Conservation (phyloP, 2,329 filamentous ascomycete species). For the Pseudogymnoascus sp. region DNA sequence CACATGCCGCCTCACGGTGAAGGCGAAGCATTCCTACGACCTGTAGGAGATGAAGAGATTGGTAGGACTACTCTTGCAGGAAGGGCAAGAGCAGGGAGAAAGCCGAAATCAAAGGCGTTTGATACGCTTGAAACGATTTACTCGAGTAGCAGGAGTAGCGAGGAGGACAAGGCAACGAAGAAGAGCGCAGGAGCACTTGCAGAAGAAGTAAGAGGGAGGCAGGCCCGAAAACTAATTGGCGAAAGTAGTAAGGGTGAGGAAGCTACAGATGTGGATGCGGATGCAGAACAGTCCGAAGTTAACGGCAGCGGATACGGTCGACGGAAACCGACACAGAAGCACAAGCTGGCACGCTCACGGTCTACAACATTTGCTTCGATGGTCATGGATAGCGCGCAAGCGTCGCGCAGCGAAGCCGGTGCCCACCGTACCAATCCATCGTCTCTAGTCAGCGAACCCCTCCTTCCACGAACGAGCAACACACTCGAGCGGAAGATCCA, state of each 20-base stretch:
- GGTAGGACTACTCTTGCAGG: conserved; percentile 14
- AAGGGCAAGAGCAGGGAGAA: conserved; percentile 20
- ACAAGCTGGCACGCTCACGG: conserved; percentile 26
- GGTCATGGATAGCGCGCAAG: conserved; percentile 33
- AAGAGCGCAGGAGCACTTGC: conserved; percentile 46
- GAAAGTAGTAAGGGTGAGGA: conserved; percentile 9
- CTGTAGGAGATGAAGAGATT: conserved; percentile 20
- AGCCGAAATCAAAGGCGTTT: conserved; percentile 37
- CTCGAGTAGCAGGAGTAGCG: conserved; percentile 55
- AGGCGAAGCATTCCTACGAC: conserved; percentile 39
- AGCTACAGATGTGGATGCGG: conserved; percentile 11
- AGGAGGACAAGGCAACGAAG: conserved; percentile 52
- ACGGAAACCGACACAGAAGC: neutral
- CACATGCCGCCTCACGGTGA: conserved; percentile 55
- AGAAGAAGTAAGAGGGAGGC: conserved; percentile 44
- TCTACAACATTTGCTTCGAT: conserved; percentile 38
- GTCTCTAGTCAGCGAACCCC: conserved; percentile 45
- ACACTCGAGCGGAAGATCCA: conserved; percentile 12
- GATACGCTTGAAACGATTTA: conserved; percentile 59
- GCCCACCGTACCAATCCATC: conserved; percentile 31
- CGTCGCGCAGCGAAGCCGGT: conserved; percentile 24
- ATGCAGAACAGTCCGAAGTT: conserved; percentile 4
- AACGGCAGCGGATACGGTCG: neutral
- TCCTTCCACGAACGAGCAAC: conserved; percentile 48
- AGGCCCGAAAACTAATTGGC: conserved; percentile 30